Percentiles rank a stretch among this genome's conserved stretches.
phyloP scores from a whole-genome alignment of 2,329 filamentous ascomycete genomes.

The Botryotinia calthae region DNA sequence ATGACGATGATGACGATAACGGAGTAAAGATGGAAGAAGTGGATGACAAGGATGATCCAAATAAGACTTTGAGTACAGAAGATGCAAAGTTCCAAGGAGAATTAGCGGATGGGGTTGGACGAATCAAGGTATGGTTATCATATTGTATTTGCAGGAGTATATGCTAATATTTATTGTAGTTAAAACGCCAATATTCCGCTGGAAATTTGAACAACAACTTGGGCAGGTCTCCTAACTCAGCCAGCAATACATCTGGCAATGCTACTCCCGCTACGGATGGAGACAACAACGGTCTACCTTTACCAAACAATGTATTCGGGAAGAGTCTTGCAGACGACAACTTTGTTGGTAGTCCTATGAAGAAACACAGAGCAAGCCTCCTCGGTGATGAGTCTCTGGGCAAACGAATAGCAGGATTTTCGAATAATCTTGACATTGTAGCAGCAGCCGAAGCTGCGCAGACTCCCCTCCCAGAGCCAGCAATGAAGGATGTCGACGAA shows the following conservation, averaged over 20 bases:
- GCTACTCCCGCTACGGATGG: conserved; percentile 45
- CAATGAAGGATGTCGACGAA: conserved; percentile 26
- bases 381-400: conserved; percentile 45
- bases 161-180: conserved; percentile 45
- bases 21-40: conserved; percentile 65
- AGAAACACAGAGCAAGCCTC: conserved; percentile 68
- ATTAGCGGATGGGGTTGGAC: conserved; percentile 75
- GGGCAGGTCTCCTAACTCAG: conserved; percentile 48
- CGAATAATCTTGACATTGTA: conserved; percentile 30
- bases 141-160: neutral
- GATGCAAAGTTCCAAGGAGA: conserved; percentile 71
- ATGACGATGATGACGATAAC: conserved; percentile 71
- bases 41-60: conserved; percentile 55
- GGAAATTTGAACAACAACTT: conserved; percentile 57
- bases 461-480: conserved; percentile 28
- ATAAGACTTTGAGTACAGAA: conserved; percentile 60
- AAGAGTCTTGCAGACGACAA: conserved; percentile 46
- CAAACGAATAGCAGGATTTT: conserved; percentile 33
- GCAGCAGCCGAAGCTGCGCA: conserved; percentile 37
- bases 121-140: conserved; percentile 66
- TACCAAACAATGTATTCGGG: conserved; percentile 44
- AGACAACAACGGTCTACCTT: conserved; percentile 33
- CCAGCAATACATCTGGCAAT: conserved; percentile 43
- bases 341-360: conserved; percentile 66
- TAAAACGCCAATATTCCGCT: conserved; percentile 76